phyloP scores from a whole-genome alignment of 441 rosid species.

The Populus hybrid region DNA sequence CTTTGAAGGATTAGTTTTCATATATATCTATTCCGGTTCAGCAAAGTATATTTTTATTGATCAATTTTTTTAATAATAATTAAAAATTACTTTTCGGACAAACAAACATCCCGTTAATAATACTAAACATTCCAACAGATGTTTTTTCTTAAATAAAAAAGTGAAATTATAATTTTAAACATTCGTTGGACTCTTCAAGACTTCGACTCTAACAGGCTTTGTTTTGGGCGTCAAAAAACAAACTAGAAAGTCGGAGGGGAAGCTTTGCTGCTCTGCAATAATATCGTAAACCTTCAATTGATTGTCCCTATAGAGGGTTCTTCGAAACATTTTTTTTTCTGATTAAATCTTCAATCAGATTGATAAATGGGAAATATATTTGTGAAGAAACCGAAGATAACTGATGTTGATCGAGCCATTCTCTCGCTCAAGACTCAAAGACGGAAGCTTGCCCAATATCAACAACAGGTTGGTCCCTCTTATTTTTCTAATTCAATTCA shows the following conservation, averaged over 20 bases:
- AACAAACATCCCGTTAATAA: background rate
- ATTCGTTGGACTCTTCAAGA: background rate
- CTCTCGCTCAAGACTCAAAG: constrained; percentile 93
- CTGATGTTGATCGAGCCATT: constrained; percentile 87
- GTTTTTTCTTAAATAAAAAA: background rate
- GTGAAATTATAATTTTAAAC: background rate
- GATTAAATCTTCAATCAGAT: background rate
- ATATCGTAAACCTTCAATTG: background rate
- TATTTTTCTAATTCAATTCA: background rate
- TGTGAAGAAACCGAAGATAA: constrained; percentile 92
- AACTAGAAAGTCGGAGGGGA: background rate
- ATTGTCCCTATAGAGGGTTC: background rate
- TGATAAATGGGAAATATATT: constrained; percentile 76
- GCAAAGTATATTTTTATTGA: too few species aligned
- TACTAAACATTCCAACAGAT: background rate
- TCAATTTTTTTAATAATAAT: too few species aligned
- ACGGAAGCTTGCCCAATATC: constrained; percentile 86
- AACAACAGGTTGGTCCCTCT: constrained; percentile 56
- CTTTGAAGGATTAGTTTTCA: too few species aligned
- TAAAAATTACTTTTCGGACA: too few species aligned
- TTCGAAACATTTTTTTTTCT: background rate
- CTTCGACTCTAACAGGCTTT: background rate
- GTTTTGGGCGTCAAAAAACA: background rate
- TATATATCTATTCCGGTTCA: too few species aligned
- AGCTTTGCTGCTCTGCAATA: background rate